Percentiles rank a stretch among this genome's conserved stretches.
phyloP scores from a whole-genome alignment of 257 asterid genomes.

The Nicotiana paniculata region DNA sequence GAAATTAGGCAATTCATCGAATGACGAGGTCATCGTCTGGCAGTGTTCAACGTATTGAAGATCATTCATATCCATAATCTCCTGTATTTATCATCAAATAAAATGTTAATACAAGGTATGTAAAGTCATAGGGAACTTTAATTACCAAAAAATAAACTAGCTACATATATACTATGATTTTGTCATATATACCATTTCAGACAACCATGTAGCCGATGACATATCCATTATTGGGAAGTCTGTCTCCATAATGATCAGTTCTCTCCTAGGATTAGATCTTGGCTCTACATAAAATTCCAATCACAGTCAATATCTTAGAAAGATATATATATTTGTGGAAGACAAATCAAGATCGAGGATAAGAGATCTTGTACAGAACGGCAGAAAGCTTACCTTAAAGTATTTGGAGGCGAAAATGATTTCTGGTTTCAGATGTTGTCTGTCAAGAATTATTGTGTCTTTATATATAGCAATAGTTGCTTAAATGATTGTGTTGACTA shows the following conservation, averaged over 20 bases:
- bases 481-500: background rate
- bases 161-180: background rate
- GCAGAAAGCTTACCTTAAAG: background rate
- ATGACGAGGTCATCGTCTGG: background rate
- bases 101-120: background rate
- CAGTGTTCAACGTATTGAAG: background rate
- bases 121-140: background rate
- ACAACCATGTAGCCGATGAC: conserved; percentile 2
- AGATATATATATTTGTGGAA: background rate
- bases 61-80: background rate
- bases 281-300: background rate
- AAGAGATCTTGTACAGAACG: background rate
- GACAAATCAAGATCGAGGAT: background rate
- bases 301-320: background rate
- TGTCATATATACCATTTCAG: conserved; percentile 12
- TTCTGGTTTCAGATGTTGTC: background rate
- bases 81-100: background rate
- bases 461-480: background rate
- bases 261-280: background rate
- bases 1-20: background rate
- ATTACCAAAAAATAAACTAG: background rate
- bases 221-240: conserved; percentile 8
- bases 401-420: background rate
- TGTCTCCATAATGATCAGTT: background rate
- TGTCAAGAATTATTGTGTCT: background rate